These are phyloP conservation scores for Erythrophleum fordii DNA, from an alignment of 306 rosid species.

Conservation along the genomic window DNA sequence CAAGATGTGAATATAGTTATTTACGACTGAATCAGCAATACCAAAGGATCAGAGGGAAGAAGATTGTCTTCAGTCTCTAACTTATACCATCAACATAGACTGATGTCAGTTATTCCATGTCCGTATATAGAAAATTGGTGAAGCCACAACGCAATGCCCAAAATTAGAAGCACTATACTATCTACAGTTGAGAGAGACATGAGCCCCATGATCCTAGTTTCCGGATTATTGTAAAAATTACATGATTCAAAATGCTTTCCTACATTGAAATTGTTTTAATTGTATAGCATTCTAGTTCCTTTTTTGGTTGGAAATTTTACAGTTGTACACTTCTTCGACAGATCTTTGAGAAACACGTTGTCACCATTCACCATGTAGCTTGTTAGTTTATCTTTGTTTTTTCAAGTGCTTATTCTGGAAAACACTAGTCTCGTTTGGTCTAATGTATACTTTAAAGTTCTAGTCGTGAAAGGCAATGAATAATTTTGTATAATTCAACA, in stretches of 20 bases:
- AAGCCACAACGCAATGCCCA: slow-evolving; percentile 43
- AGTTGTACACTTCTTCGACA: slow-evolving; percentile 5
- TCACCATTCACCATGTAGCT: slow-evolving; percentile 56
- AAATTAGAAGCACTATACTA: slow-evolving; percentile 31
- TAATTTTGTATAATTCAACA: no score
- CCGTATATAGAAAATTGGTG: slow-evolving; percentile 55
- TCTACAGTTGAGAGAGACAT: slow-evolving; percentile 37
- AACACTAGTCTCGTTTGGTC: no score
- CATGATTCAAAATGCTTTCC: slow-evolving; percentile 26
- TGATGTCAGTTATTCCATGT: slow-evolving; percentile 43
- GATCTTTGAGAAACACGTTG: slow-evolving; percentile 27
- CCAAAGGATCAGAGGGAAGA: slow-evolving; percentile 75
- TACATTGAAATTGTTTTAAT: slow-evolving; percentile 4
- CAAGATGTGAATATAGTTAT: not conserved
- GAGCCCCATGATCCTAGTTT: slow-evolving; percentile 21
- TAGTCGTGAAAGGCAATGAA: no score
- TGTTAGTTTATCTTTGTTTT: slow-evolving; percentile 47
- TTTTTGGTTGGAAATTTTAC: slow-evolving; percentile 4
- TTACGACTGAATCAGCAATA: slow-evolving; percentile 31
- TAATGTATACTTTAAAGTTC: no score
- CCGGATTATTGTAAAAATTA: slow-evolving; percentile 45
- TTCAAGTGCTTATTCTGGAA: not conserved
- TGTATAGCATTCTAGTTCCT: slow-evolving; percentile 5
- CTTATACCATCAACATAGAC: slow-evolving; percentile 43
- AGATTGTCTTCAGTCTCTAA: slow-evolving; percentile 88